Evolutionary conservation across 345 rosid genomes (phyloP).

Genomic region (Populus tremula): DNA sequence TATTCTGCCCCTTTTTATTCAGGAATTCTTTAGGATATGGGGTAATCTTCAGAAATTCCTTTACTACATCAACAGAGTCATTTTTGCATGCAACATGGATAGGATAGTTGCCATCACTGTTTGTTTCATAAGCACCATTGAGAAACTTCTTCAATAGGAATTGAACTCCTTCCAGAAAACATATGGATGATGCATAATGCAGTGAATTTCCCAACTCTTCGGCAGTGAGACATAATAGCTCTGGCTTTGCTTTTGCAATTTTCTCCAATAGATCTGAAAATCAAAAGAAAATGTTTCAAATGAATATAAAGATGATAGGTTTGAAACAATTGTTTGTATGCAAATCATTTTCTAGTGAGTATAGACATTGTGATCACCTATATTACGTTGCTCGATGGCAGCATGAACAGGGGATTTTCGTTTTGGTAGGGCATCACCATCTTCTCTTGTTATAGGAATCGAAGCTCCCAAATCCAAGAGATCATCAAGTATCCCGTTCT

Average conservation of each 20-base stretch:
- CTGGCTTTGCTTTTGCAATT: slow-evolving; percentile 6
- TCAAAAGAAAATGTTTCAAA: neutral
- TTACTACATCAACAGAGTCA: neutral
- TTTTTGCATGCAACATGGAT: neutral
- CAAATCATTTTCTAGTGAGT: neutral
- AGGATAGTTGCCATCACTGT: neutral
- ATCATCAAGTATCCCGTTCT: neutral
- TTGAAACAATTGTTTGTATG: neutral
- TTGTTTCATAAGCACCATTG: neutral
- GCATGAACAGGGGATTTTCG: neutral
- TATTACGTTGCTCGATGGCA: neutral
- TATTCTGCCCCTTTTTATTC: neutral
- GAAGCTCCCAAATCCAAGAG: neutral
- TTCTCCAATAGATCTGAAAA: slow-evolving; percentile 13
- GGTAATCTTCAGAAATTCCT: neutral
- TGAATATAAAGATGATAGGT: neutral
- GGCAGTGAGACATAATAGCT: slow-evolving; percentile 6
- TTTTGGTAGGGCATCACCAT: neutral
- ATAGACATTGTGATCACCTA: neutral
- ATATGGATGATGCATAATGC: slow-evolving; percentile 11
- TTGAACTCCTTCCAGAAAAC: neutral
- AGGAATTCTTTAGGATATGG: neutral
- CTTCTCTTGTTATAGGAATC: neutral
- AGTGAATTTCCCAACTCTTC: slow-evolving; percentile 7
- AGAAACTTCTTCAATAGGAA: neutral